Conservation (phyloP, 129 eudicot genomes). For the Tagetes erecta region DNA sequence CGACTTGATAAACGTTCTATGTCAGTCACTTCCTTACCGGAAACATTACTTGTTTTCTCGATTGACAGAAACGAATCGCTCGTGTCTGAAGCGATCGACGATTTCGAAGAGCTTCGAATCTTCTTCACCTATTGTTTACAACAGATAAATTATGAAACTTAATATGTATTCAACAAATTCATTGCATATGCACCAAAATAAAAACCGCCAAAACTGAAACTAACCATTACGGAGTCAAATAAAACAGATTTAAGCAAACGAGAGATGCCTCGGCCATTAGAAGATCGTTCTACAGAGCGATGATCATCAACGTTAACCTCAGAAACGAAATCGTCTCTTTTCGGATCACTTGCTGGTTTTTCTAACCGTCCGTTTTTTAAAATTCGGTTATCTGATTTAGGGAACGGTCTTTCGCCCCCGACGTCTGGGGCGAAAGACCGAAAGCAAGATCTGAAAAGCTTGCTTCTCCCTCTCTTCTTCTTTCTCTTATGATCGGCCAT, state of each 20-base stretch:
- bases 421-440: slow-evolving; percentile 26
- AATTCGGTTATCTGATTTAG: slow-evolving; percentile 14
- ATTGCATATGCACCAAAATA: no score
- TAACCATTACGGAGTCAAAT: slow-evolving; percentile 39
- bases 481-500: slow-evolving; percentile 36
- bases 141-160: background rate
- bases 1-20: slow-evolving; percentile 26
- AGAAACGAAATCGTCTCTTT: slow-evolving; percentile 1
- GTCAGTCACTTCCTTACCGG: slow-evolving; percentile 17
- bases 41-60: slow-evolving; percentile 15
- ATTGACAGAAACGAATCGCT: slow-evolving; percentile 9
- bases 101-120: slow-evolving; percentile 33
- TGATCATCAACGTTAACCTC: slow-evolving; percentile 19
- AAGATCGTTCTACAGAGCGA: background rate
- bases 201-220: background rate
- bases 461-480: slow-evolving; percentile 43
- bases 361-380: background rate
- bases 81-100: slow-evolving; percentile 23
- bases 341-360: slow-evolving; percentile 13
- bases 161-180: no score
- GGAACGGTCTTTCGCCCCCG: background rate
- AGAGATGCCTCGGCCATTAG: slow-evolving; percentile 35
- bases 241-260: slow-evolving; percentile 41
- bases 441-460: slow-evolving; percentile 35
- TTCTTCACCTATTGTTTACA: slow-evolving; percentile 36